Conservation (phyloP, 805 yeast species). For the Wickerhamomyces pijperi region DNA sequence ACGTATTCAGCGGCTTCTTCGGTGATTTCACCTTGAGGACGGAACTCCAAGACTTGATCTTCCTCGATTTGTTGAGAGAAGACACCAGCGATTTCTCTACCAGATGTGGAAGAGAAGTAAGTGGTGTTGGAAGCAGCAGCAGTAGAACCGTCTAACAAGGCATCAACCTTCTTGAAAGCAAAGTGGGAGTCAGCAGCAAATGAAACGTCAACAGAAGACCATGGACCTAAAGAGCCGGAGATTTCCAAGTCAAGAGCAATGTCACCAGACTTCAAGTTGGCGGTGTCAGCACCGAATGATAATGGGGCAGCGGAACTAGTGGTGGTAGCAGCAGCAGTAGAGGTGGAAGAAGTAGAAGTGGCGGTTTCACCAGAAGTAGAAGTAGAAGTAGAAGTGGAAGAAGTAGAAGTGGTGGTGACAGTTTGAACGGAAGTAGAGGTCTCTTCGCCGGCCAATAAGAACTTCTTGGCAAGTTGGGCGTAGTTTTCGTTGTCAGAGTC, state of each 20-base stretch:
- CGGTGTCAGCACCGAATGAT: neutral
- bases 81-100: neutral
- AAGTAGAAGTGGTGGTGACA: slow-evolving; percentile 1
- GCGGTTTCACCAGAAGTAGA: neutral
- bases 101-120: neutral
- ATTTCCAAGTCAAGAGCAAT: neutral
- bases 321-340: neutral
- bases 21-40: neutral
- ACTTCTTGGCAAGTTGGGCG: slow-evolving; percentile 30
- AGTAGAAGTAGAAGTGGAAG: slow-evolving; percentile 8
- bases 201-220: neutral
- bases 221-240: neutral
- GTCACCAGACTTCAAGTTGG: neutral
- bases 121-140: neutral
- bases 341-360: neutral
- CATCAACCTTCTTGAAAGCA: neutral
- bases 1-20: neutral
- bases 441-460: slow-evolving; percentile 19
- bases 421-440: slow-evolving; percentile 9
- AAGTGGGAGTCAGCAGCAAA: neutral
- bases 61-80: neutral
- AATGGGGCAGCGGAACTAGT: neutral
- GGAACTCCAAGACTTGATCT: neutral
- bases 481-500: slow-evolving; percentile 29
- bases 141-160: neutral